These are phyloP conservation scores for Helichrysum umbraculigerum DNA, from an alignment of 129 eudicot genomes.

Conservation along the genomic window DNA sequence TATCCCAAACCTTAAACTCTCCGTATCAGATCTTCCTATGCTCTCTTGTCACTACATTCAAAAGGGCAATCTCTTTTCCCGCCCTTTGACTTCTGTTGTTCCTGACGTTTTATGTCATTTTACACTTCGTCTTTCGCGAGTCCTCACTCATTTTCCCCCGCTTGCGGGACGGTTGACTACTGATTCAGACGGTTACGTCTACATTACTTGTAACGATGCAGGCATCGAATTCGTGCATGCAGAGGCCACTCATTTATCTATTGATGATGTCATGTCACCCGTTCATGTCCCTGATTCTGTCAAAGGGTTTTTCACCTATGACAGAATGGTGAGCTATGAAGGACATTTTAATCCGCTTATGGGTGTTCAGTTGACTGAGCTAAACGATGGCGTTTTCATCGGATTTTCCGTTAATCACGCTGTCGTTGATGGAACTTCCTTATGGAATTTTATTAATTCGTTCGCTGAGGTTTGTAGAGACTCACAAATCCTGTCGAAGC, in stretches of 20 bases:
- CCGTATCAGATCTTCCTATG: constrained; percentile 87
- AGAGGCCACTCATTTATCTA: constrained; percentile 28
- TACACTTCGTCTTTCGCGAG: constrained; percentile 43
- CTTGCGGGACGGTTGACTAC: constrained; percentile 77
- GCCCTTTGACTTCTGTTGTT: constrained; percentile 31
- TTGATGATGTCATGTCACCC: constrained; percentile 39
- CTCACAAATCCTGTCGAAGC: constrained; percentile 29
- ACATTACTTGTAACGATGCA: constrained; percentile 68
- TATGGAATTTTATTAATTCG: constrained; percentile 75
- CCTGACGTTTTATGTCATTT: constrained; percentile 1
- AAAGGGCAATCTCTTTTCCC: constrained; percentile 58
- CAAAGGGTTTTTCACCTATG: constrained; percentile 54
- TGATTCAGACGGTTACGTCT: constrained; percentile 51
- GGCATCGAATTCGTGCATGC: constrained; percentile 70
- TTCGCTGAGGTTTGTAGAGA: constrained; percentile 64
- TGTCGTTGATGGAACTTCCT: constrained; percentile 72
- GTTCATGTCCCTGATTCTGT: constrained; percentile 49
- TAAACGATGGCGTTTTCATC: constrained; percentile 62
- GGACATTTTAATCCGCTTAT: constrained; percentile 59
- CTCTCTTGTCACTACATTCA: constrained; percentile 82
- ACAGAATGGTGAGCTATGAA: constrained; percentile 53
- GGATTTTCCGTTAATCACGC: constrained; percentile 74
- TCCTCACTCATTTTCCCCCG: constrained; percentile 59
- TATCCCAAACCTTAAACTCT: constrained; percentile 47
- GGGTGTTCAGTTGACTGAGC: constrained; percentile 68